These are phyloP conservation scores for Salix koriyanagi DNA, from an alignment of 345 rosid species.

Conservation along the genomic window DNA sequence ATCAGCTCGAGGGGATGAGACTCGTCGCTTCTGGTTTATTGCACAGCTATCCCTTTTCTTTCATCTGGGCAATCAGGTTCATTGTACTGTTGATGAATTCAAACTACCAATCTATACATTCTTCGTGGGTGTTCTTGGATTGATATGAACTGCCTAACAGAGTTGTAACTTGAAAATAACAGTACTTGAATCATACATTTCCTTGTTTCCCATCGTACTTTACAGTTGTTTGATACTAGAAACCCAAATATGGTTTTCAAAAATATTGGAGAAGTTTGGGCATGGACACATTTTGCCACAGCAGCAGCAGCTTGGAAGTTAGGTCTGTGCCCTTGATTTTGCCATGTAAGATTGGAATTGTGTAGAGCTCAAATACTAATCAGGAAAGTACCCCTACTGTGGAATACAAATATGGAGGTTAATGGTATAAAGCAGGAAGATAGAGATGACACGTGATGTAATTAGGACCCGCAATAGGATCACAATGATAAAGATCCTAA, in stretches of 20 bases:
- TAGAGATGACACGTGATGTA: background rate
- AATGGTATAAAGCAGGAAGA: background rate
- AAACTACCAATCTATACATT: background rate
- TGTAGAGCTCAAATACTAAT: background rate
- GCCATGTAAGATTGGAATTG: background rate
- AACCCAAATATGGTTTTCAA: background rate
- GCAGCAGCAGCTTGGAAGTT: background rate
- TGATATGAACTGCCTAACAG: background rate
- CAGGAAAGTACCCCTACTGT: background rate
- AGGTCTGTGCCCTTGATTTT: background rate
- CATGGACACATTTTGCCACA: constrained; percentile 1
- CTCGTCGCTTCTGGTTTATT: constrained; percentile 40
- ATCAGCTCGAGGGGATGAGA: constrained; percentile 48
- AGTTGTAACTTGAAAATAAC: background rate
- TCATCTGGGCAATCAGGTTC: background rate
- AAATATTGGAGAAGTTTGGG: background rate
- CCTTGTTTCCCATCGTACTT: background rate
- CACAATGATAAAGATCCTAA: background rate
- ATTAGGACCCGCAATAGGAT: background rate
- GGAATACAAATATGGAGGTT: background rate
- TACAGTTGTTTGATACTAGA: background rate
- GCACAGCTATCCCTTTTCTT: background rate
- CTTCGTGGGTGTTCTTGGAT: background rate
- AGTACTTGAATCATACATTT: background rate
- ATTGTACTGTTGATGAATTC: background rate